Evolutionary conservation across 164 flowering plant species (phyloP).

Genomic region (Magnolia kwangsiensis): DNA sequence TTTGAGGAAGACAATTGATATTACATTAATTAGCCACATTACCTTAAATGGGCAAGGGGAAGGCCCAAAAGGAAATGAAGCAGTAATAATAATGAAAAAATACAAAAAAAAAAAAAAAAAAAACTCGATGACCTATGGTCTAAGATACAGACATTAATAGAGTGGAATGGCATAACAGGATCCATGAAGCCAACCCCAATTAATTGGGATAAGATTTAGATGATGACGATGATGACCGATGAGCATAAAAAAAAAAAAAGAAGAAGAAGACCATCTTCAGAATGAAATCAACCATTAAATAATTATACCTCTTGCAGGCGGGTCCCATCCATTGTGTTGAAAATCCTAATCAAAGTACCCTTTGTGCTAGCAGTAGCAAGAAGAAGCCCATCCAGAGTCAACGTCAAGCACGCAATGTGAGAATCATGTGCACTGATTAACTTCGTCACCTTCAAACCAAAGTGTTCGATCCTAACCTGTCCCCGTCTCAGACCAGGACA

Average conservation of each 20-base stretch:
- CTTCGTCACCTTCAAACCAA: slow-evolving; percentile 48
- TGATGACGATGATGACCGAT: too few species aligned
- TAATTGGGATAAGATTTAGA: too few species aligned
- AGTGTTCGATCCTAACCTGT: slow-evolving; percentile 51
- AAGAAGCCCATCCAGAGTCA: slow-evolving; percentile 59
- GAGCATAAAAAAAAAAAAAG: too few species aligned
- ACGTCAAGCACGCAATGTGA: slow-evolving; percentile 41
- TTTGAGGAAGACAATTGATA: too few species aligned
- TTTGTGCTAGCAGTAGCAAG: slow-evolving; percentile 62
- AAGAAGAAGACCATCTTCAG: background rate
- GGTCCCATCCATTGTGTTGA: slow-evolving; percentile 63
- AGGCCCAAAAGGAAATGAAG: too few species aligned
- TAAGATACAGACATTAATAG: too few species aligned
- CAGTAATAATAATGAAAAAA: too few species aligned
- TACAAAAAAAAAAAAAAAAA: too few species aligned
- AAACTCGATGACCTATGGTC: too few species aligned
- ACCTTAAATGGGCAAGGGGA: background rate
- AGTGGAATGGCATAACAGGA: too few species aligned
- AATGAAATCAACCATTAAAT: background rate
- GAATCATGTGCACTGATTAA: slow-evolving; percentile 50
- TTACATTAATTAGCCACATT: too few species aligned
- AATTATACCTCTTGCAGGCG: slow-evolving; percentile 52
- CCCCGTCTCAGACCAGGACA: slow-evolving; percentile 52
- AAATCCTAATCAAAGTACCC: slow-evolving; percentile 56
- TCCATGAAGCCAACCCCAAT: too few species aligned